Evolutionary conservation across 78 protist species (phyloP).

Genomic region (Dictyostelium firmibasis): DNA sequence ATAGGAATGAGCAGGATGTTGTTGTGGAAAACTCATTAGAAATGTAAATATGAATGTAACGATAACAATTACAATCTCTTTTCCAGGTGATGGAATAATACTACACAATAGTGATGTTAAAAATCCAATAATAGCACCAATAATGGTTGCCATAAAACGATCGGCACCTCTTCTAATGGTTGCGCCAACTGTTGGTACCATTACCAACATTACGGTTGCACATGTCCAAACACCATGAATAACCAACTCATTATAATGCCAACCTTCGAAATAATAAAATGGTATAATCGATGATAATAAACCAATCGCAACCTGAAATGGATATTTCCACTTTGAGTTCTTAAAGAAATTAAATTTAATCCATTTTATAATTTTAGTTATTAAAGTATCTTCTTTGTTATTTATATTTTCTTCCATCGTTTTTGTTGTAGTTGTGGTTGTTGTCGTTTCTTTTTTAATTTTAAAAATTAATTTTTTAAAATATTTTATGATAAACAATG

Average conservation of each 20-base stretch:
- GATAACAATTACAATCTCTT: background rate
- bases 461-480: background rate
- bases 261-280: constrained; percentile 57
- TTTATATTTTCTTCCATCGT: background rate
- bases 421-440: background rate
- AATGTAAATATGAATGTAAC: constrained; percentile 20
- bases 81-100: constrained; percentile 1
- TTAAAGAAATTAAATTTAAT: background rate
- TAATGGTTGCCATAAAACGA: constrained; percentile 33
- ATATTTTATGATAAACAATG: background rate
- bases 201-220: constrained; percentile 47
- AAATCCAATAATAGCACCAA: constrained; percentile 37
- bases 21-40: constrained; percentile 27
- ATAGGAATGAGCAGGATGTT: constrained; percentile 30
- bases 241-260: background rate
- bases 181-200: constrained; percentile 47
- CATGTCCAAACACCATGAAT: constrained; percentile 63
- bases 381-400: background rate
- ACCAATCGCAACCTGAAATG: constrained; percentile 29
- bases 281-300: background rate
- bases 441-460: background rate
- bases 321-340: constrained; percentile 46
- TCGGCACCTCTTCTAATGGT: constrained; percentile 15
- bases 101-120: background rate
- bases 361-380: background rate